A percentile compares a stretch with the other conserved stretches of the same genome.
Evolutionary conservation across 2,329 filamentous ascomycete species (phyloP).

Genomic region (Ramichloridium luteum): DNA sequence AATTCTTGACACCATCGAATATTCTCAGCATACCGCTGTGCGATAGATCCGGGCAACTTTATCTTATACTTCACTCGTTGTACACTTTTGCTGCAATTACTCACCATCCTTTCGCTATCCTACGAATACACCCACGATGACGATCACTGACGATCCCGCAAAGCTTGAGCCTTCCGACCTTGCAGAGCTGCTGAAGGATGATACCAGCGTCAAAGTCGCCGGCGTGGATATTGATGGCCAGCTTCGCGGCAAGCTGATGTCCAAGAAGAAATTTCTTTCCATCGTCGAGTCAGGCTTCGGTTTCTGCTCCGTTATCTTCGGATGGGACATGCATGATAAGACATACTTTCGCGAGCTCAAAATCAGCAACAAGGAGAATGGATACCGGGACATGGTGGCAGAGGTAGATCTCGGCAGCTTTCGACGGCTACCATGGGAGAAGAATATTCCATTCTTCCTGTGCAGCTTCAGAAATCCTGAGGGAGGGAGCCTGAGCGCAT

Average conservation of each 20-base stretch:
- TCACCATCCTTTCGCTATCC: too few relatives aligned
- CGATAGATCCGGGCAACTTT: too few relatives aligned
- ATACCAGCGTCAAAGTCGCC: slow-evolving; percentile 74
- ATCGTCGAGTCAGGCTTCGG: slow-evolving; percentile 73
- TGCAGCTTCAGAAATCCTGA: slow-evolving; percentile 77
- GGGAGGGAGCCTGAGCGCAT: slow-evolving; percentile 57
- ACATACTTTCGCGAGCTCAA: slow-evolving; percentile 76
- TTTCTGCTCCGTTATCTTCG: slow-evolving; percentile 89
- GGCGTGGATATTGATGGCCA: slow-evolving; percentile 80
- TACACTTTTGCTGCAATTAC: too few relatives aligned
- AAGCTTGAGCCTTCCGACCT: slow-evolving; percentile 52
- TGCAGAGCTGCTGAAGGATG: slow-evolving; percentile 53
- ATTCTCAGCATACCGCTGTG: too few relatives aligned
- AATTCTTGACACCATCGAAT: too few relatives aligned
- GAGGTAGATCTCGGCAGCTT: slow-evolving; percentile 67
- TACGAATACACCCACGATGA: slow-evolving; percentile 23
- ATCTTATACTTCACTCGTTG: too few relatives aligned
- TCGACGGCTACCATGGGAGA: slow-evolving; percentile 81
- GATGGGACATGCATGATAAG: slow-evolving; percentile 94
- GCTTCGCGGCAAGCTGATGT: slow-evolving; percentile 78
- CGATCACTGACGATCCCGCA: slow-evolving; percentile 23
- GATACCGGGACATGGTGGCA: slow-evolving; percentile 75
- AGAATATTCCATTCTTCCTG: slow-evolving; percentile 73
- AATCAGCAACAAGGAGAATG: slow-evolving; percentile 83
- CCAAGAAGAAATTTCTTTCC: slow-evolving; percentile 84